Base-by-base conservation (phyloP, 768 basidiomycete species). In the Mycena rebaudengoi region DNA sequence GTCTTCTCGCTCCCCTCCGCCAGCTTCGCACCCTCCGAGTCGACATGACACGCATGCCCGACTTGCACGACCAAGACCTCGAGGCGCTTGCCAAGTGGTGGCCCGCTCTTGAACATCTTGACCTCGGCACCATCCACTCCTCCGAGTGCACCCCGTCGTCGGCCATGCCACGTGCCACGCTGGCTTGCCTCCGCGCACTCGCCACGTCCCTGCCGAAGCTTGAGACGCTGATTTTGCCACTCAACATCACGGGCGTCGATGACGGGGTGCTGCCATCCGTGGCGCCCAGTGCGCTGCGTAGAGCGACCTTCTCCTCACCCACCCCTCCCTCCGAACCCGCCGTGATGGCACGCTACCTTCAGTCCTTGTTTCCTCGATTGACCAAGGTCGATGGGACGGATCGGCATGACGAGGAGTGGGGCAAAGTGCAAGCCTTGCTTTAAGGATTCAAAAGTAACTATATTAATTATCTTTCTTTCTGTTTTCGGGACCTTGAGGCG, bases 41-140 rank as follows among this genome's bases (percentile, higher is more conserved):
- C 39, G 82, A 85, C 60, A 74, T 78, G 11, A 79, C 78, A 0
- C 60, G 80, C 33, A 82, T 82, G 2, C 77, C 77, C 5, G 68
- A 70, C 65, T 60, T 85, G 20, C 72, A 65, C 23, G 83, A 86
- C 65, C 11, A 65, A 29, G 80, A 79, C 35, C 62, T 85, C 21
- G 76, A 73, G 35, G 72, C 74, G 50, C 67, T 86, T 39, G 63
- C 76, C 18, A 71, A 62, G 7, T 83, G 80, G 78, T 85, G 85
- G 85, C 85, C 84, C 16, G 60, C 69, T 39, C 75, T 86, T 7
- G 69, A 75, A 10, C 73, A 76, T 45, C 78, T 86, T 30, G 79
- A 85, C 58, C 59, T 86, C 12, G 82, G 82, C 1, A 67, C 71
- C 2, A 52, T 67, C 5, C 69, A 69, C 23, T 74, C 71, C 5